Evolutionary conservation across 2,329 filamentous ascomycete species (phyloP), one percentile per base, ranked within the genome.

Genomic region (Pseudocercospora cruenta): DNA sequence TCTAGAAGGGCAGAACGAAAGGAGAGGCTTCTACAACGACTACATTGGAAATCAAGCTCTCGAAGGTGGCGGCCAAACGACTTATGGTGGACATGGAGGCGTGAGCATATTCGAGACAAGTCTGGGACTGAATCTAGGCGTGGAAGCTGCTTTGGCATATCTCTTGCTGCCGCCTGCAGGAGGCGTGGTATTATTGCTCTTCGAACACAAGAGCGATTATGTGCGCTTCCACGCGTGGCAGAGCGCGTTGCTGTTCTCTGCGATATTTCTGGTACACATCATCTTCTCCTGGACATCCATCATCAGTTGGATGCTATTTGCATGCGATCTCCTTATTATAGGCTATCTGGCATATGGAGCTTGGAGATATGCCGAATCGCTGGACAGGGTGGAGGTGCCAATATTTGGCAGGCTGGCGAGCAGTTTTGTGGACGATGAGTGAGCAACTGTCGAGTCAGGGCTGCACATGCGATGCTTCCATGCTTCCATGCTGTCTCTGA

Each of bases 221-320:
- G 95, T 99, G 64, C 87, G 95, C 69, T 98, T 98, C 73, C 95
- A 99, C 79, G 95, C 95, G 7, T 99, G 95, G 94, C 95, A 99
- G 80, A 73, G 70, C 19, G 73, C 76, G 31, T 62, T 78, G 58
- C 60, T 76, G 36, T 77, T 76, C 62, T 71, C 69, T 12, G 74
- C 70, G 10, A 75, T 88, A 65, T 87, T 94, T 79, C 80, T 96
- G 60, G 72, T 97, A 24, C 94, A 98, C 77, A 85, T 98, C 43
- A 81, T 98, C 49, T 90, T 98, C 79, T 90, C 89, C 12, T 97
- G 93, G 91, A 94, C 92, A 24, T 85, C 83, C 1, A 88, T 96
- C 63, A 82, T 98, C 1, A 94, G 91, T 68, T 97, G 93, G 91
- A 77, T 94, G 21, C 81, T 99, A 60, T 89, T 97, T 69, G 79